Conservation (phyloP, 495 filamentous ascomycete species). For the Penicillium roqueforti region DNA sequence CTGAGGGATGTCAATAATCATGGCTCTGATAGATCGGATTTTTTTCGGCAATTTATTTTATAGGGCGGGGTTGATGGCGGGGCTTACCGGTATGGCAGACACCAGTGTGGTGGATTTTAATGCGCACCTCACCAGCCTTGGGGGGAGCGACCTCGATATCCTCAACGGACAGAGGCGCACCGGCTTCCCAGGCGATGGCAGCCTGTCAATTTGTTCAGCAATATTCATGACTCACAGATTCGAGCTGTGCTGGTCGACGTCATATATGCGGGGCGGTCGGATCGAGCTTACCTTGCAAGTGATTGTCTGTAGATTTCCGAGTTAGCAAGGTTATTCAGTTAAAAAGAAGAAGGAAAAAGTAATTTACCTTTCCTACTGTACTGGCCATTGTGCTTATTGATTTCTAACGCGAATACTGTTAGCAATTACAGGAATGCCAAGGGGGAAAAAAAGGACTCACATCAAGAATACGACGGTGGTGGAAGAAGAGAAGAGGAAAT, state of each 20-base stretch:
- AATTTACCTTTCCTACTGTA: conserved; percentile 55
- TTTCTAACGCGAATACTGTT: not conserved
- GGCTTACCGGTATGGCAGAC: conserved; percentile 91
- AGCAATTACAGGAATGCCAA: not conserved
- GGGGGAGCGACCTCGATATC: conserved; percentile 89
- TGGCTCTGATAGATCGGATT: not conserved
- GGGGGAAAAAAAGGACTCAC: not conserved
- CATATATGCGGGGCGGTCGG: conserved; percentile 10
- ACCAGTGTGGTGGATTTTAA: conserved; percentile 93
- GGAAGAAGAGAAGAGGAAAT: conserved; percentile 6
- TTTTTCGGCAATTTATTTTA: not conserved
- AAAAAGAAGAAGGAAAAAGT: not conserved
- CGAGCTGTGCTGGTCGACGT: conserved; percentile 14
- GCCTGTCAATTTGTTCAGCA: conserved; percentile 52
- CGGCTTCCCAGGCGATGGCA: conserved; percentile 94
- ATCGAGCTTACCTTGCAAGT: conserved; percentile 61
- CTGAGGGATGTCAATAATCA: conserved; percentile 38
- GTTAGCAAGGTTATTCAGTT: conserved; percentile 10
- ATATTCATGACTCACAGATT: not conserved
- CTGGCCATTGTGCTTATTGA: conserved; percentile 36
- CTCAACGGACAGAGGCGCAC: conserved; percentile 81
- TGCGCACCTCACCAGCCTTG: conserved; percentile 92
- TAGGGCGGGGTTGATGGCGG: conserved; percentile 12
- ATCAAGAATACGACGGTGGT: conserved; percentile 5
- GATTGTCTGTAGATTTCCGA: conserved; percentile 53